Conservation (phyloP, 257 asterid species). For the Petunia secreta region DNA sequence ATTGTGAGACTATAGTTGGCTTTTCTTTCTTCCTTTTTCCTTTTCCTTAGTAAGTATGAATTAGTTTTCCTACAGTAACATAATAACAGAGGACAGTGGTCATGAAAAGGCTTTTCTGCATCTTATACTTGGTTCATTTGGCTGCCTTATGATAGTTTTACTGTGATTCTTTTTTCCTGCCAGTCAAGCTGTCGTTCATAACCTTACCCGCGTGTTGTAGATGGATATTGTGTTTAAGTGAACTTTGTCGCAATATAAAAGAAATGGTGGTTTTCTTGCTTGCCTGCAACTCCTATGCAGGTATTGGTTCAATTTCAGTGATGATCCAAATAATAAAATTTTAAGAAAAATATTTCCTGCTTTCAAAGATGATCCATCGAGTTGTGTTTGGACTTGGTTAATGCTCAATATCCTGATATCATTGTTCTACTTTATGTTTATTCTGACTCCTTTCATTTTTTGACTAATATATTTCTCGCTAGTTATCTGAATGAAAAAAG, state of each 20-base stretch:
- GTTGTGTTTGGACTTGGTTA: slow-evolving; percentile 11
- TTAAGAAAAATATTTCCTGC: slow-evolving; percentile 1
- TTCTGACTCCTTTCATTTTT: neutral
- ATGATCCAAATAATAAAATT: neutral
- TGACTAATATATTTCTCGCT: too few relatives aligned
- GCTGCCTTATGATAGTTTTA: neutral
- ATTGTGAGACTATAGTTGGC: slow-evolving; percentile 13
- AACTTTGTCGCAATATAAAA: neutral
- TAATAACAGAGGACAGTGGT: neutral
- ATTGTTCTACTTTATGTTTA: neutral
- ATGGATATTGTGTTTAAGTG: slow-evolving; percentile 2
- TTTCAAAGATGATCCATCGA: neutral
- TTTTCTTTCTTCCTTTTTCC: neutral
- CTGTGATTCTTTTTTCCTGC: neutral
- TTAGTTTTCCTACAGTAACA: neutral
- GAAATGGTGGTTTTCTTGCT: neutral
- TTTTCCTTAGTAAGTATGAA: neutral
- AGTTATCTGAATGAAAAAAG: too few relatives aligned
- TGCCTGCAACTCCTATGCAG: slow-evolving; percentile 6
- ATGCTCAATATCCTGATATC: neutral
- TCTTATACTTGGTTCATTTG: neutral
- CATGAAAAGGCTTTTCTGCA: slow-evolving; percentile 16
- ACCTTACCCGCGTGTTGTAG: neutral
- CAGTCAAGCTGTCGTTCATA: neutral
- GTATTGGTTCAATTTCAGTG: neutral